Base-by-base conservation (phyloP, 2,329 filamentous ascomycete species). In the Trichoderma afroharzianum region DNA sequence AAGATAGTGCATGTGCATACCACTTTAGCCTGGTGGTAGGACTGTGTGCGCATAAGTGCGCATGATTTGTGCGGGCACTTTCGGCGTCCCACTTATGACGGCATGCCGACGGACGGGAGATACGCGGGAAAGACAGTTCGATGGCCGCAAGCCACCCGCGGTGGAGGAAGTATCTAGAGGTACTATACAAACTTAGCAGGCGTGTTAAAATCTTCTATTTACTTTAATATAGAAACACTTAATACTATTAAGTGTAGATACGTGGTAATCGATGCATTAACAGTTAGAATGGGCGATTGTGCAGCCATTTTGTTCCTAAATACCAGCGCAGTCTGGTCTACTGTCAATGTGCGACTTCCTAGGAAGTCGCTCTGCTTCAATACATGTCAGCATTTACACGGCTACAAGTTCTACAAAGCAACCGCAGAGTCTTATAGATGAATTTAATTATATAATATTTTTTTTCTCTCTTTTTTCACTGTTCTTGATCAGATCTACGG, bases 1-100 rank as follows among this genome's bases (percentile, higher is more conserved):
- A 18, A 26, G 30, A 53, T 33, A 43, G 32, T 32, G 33, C 12
- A 26, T 30, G 36, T 14, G n/a, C 43, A 21, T 57, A 26, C 53
- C 11, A 8, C 36, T 63, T 8, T n/a, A 43, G 7, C 7, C 6
- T 43, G 14, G 39, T 24, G 43, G 21, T 24, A 24, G 47, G 21
- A 53, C 21, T 53, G 64, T 67, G 66, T 69, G 66, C 66, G 66
- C 57, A 26, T 69, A 61, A 47, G 66, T 69, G 66, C 26, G 66
- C n/a, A 50, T 69, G 32, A 12, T 69, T 18, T 21, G 66, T 70
- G 59, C 68, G 59, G 58, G 66, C 66, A 68, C 66, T 57, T 30
- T 57, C 59, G 39, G 68, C 32, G 66, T 68, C 55, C 66, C 66
- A 43, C 66, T 50, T 11, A 63, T 70, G 68, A 70, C 68, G 68